phyloP scores from a whole-genome alignment of 2,329 filamentous ascomycete genomes.

The Venturiaceae sp. region DNA sequence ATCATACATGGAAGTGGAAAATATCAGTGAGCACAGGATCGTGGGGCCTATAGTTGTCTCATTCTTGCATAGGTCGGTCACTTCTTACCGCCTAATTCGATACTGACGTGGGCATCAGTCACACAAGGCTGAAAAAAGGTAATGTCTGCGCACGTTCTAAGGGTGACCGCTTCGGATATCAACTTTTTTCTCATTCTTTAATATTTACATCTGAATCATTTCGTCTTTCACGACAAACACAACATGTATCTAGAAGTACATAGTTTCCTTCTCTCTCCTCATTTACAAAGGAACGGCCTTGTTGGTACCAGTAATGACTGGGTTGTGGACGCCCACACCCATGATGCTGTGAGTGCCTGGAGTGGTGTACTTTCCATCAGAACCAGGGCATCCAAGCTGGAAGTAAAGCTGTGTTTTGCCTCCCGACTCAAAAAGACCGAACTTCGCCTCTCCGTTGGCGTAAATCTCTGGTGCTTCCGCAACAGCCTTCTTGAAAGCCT shows the following conservation, averaged over 20 bases:
- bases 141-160: too few species aligned
- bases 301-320: neutral
- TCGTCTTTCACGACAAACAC: neutral
- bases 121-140: neutral
- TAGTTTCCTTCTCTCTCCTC: neutral
- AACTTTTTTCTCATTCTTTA: neutral
- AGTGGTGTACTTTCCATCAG: neutral
- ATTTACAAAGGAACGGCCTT: neutral
- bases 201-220: neutral
- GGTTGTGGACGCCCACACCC: neutral
- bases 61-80: too few species aligned
- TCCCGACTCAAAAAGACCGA: neutral
- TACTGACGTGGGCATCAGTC: too few species aligned
- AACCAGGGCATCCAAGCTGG: neutral
- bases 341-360: neutral
- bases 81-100: too few species aligned
- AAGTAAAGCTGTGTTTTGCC: neutral
- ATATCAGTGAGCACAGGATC: too few species aligned
- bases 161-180: too few species aligned
- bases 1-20: too few species aligned
- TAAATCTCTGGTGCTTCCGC: neutral
- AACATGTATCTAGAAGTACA: neutral
- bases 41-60: too few species aligned
- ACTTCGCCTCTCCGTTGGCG: neutral
- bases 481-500: constrained; percentile 1